Evolutionary conservation across 331 rosid species (phyloP).

Genomic region (Erythrophleum ivorense): DNA sequence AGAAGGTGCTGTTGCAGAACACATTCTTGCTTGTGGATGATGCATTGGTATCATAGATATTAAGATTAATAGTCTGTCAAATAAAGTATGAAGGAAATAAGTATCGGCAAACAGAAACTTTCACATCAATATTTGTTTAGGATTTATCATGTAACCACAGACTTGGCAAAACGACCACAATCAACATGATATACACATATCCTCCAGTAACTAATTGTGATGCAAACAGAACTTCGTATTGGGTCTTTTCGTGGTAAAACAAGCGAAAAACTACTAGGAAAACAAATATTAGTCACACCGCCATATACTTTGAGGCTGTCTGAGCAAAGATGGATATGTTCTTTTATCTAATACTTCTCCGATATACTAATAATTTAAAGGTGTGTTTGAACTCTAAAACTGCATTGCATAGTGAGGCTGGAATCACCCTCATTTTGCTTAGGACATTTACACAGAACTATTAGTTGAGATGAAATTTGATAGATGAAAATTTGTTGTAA

Average conservation of each 20-base stretch:
- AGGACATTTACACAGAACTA: not conserved
- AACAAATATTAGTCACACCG: not conserved
- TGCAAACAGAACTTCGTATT: slow-evolving; percentile 12
- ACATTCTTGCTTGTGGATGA: slow-evolving; percentile 74
- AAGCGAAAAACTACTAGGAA: not conserved
- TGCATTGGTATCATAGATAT: slow-evolving; percentile 61
- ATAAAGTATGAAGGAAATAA: slow-evolving; percentile 38
- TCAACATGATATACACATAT: not conserved
- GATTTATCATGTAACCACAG: not conserved
- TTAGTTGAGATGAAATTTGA: not conserved
- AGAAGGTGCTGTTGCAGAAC: slow-evolving; percentile 68
- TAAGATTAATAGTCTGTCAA: slow-evolving; percentile 53
- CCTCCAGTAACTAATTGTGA: slow-evolving; percentile 17
- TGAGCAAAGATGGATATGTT: not conserved
- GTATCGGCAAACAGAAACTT: slow-evolving; percentile 41
- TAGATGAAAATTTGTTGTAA: not conserved
- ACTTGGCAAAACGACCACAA: slow-evolving; percentile 5
- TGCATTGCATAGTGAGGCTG: not conserved
- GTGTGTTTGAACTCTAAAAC: not conserved
- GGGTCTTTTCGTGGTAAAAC: not conserved
- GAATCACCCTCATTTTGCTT: not conserved
- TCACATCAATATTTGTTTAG: slow-evolving; percentile 5
- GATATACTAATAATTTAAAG: not conserved
- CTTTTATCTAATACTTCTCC: not conserved
- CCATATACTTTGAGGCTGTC: not conserved